These are phyloP conservation scores for Magnolia kwangsiensis DNA, from an alignment of 164 flowering plant genomes.

Conservation along the genomic window DNA sequence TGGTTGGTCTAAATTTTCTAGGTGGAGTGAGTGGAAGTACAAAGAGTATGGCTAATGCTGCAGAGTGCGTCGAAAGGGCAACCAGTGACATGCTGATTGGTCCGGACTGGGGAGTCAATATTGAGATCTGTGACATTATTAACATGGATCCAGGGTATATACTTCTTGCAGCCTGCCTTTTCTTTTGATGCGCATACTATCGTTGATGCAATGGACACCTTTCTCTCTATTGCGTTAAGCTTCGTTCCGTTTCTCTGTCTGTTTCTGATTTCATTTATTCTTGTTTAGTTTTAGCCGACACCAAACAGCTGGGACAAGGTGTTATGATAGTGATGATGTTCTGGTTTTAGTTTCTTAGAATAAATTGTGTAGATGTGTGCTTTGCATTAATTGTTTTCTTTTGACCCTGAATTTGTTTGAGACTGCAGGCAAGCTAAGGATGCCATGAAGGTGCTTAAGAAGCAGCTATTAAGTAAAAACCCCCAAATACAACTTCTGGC, in stretches of 20 bases:
- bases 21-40: background rate
- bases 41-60: conserved; percentile 50
- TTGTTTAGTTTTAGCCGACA: too few species aligned
- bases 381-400: background rate
- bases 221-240: background rate
- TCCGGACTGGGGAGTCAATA: conserved; percentile 82
- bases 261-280: background rate
- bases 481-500: conserved; percentile 86
- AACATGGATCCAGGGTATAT: conserved; percentile 73
- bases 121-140: conserved; percentile 74
- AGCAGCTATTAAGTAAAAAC: conserved; percentile 80
- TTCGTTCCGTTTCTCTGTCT: background rate
- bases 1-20: background rate
- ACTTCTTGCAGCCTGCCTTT: background rate
- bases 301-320: background rate
- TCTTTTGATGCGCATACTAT: background rate
- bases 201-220: background rate
- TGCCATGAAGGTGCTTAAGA: conserved; percentile 88
- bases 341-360: background rate
- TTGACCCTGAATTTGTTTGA: conserved; percentile 7
- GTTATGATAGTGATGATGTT: background rate
- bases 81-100: conserved; percentile 72
- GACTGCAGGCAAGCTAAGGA: conserved; percentile 87
- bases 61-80: conserved; percentile 65
- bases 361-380: background rate